Evolutionary conservation across 331 rosid genomes (phyloP), one percentile per base, ranked within the genome.

Genomic region (Arachis monticola): DNA sequence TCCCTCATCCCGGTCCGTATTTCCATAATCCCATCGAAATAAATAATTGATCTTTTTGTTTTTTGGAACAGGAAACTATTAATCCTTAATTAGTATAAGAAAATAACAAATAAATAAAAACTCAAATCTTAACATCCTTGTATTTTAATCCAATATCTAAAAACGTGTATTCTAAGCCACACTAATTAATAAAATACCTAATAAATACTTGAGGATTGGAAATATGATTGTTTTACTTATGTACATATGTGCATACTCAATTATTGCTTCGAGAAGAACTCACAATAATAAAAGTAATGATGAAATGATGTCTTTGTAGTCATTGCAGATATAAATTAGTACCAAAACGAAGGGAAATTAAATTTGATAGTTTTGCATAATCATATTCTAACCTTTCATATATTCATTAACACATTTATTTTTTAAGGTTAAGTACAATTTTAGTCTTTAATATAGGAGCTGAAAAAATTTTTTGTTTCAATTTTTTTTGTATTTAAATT

Each of bases 91-190:
- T 35, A 35, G 38, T 35, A 35, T 35, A 35, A 35, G 38, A 35
- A 35, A 35, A 35, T 35, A 35, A 35, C 2, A 35, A 35, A 35
- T 2, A 35, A 4, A 35, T 35, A 55, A 42, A 6, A 8, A n/a
- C 5, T 44, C 11, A 64, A 63, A 78, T 42, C 13, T 53, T 13
- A 14, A 55, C 53, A 31, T 42, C 71, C 71, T 70, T 78, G 44
- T 70, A 53, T 63, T 55, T 53, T 62, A 70, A 53, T 77, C 8
- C 32, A 44, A 65, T 2, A 35, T 35, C 2, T 6, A 1, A 35
- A 13, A 9, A 70, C 59, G 52, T 78, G 61, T 53, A 70, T 62
- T 63, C 60, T 52, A 70, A 70, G 82, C 14, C 32, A 70, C 55
- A 68, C 5, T 41, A 22, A 17, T 55, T 60, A 44, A 61, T 60